phyloP scores from a whole-genome alignment of 2,329 filamentous ascomycete genomes.

The Beauveria pseudobassiana region DNA sequence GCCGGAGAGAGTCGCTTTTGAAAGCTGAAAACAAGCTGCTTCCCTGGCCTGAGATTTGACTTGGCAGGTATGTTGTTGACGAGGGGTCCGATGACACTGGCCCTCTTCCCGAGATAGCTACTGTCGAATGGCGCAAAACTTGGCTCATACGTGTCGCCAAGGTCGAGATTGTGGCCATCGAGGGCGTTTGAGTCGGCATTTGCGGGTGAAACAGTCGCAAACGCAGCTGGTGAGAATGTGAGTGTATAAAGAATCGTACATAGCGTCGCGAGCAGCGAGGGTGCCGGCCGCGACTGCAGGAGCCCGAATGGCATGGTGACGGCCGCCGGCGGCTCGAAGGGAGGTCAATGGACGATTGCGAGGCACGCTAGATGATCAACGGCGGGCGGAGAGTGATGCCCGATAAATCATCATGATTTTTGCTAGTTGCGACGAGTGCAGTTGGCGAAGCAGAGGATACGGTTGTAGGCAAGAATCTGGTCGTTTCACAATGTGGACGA shows the following conservation, averaged over 20 bases:
- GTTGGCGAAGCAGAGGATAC: background rate
- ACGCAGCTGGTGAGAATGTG: conserved; percentile 51
- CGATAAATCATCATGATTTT: background rate
- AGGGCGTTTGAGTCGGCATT: background rate
- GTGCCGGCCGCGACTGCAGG: conserved; percentile 64
- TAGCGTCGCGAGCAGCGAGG: conserved; percentile 54
- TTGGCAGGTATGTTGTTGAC: conserved; percentile 57
- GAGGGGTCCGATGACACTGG: conserved; percentile 40
- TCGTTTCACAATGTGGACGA: conserved; percentile 6
- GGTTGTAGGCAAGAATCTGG: background rate
- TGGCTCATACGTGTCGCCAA: conserved; percentile 43
- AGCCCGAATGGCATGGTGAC: conserved; percentile 53
- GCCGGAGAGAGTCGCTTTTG: conserved; percentile 20
- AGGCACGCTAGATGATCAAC: background rate
- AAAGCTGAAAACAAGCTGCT: conserved; percentile 38
- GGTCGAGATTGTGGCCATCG: conserved; percentile 13
- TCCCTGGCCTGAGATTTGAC: conserved; percentile 56
- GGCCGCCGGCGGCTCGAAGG: background rate
- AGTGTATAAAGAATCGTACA: conserved; percentile 54
- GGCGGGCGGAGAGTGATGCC: background rate
- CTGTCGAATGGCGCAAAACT: conserved; percentile 55
- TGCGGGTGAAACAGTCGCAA: conserved; percentile 46
- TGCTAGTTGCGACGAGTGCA: background rate
- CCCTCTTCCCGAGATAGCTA: conserved; percentile 55
- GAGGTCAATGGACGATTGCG: background rate